These are phyloP conservation scores for Microbotryomycetes sp. DNA, from an alignment of 1,284 basidiomycete species.

Conservation along the genomic window DNA sequence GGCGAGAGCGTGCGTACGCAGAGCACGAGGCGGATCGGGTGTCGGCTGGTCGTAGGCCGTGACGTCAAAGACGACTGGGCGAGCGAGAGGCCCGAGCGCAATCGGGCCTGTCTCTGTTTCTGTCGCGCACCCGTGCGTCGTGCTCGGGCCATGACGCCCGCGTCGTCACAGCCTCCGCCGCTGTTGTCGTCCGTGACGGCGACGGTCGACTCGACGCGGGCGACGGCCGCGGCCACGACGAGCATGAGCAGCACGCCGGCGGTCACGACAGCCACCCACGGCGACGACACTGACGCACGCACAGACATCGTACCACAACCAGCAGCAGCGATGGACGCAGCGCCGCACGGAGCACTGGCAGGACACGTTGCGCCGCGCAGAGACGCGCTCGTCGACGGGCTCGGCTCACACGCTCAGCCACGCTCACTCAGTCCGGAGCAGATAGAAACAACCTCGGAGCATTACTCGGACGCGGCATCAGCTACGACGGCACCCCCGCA, in stretches of 20 bases:
- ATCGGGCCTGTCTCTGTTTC: neutral
- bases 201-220: neutral
- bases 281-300: neutral
- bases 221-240: neutral
- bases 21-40: neutral
- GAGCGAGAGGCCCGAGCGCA: neutral
- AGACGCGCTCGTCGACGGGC: neutral
- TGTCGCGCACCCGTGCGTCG: neutral
- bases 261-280: neutral
- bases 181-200: no score
- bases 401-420: neutral
- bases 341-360: no score
- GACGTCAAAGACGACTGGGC: neutral
- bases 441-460: no score
- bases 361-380: no score
- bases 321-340: no score
- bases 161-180: no score
- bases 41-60: neutral
- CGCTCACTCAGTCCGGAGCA: neutral
- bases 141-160: no score
- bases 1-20: neutral
- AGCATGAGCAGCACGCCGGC: neutral
- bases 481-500: neutral
- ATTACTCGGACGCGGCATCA: neutral
- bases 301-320: no score